These are phyloP conservation scores for Diplodia corticola DNA, from an alignment of 2,329 filamentous ascomycete species.

Conservation along the genomic window DNA sequence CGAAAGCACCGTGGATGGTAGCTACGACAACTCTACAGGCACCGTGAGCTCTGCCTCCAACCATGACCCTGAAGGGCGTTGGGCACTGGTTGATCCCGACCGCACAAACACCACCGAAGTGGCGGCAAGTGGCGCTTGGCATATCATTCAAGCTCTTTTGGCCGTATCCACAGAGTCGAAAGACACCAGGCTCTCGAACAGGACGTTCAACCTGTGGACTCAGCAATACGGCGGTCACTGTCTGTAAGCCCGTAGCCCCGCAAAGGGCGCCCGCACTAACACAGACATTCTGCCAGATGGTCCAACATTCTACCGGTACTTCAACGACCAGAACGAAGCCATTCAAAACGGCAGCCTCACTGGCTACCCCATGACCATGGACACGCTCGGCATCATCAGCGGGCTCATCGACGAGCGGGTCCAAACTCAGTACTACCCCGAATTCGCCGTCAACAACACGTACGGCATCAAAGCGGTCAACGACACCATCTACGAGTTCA, in stretches of 20 bases:
- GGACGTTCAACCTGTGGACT: slow-evolving; percentile 55
- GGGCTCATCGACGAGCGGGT: slow-evolving; percentile 54
- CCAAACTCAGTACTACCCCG: slow-evolving; percentile 46
- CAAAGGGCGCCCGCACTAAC: slow-evolving; percentile 29
- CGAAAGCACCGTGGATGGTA: slow-evolving; percentile 26
- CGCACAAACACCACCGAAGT: slow-evolving; percentile 35
- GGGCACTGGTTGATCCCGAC: neutral
- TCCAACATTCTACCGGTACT: slow-evolving; percentile 57
- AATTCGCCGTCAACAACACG: slow-evolving; percentile 57
- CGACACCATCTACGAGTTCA: slow-evolving; percentile 47
- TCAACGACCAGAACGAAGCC: slow-evolving; percentile 56
- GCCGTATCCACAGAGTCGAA: slow-evolving; percentile 44
- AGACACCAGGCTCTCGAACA: slow-evolving; percentile 43
- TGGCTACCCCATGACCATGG: slow-evolving; percentile 54
- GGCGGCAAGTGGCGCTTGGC: slow-evolving; percentile 40
- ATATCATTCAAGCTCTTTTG: slow-evolving; percentile 39
- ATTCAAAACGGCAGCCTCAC: slow-evolving; percentile 50
- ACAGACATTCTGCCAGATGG: neutral
- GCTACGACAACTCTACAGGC: neutral
- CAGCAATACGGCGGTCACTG: slow-evolving; percentile 52
- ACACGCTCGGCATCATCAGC: slow-evolving; percentile 57
- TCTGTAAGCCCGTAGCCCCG: neutral
- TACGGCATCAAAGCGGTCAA: slow-evolving; percentile 54
- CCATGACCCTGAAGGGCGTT: neutral
- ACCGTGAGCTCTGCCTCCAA: slow-evolving; percentile 48